Percentiles rank a stretch among this genome's conserved stretches.
Evolutionary conservation across 2,329 filamentous ascomycete species (phyloP).

Genomic region (Thielaviopsis ethacetica): DNA sequence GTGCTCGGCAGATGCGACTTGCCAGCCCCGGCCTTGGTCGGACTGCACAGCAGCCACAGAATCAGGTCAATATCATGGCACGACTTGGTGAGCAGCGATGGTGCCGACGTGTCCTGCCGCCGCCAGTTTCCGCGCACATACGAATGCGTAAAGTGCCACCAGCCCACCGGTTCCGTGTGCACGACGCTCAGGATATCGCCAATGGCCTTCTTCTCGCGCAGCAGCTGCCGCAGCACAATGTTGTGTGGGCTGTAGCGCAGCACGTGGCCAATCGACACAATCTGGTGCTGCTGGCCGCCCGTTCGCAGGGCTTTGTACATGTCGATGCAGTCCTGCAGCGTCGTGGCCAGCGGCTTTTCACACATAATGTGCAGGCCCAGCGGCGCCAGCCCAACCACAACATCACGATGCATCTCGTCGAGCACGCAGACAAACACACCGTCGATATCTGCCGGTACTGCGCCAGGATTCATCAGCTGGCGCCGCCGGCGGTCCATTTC

Average conservation of each 20-base stretch:
- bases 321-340: conserved; percentile 57
- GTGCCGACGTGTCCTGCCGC: conserved; percentile 58
- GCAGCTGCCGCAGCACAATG: conserved; percentile 60
- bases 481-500: conserved; percentile 46
- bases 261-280: conserved; percentile 91
- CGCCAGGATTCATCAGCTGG: conserved; percentile 28
- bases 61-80: conserved; percentile 93
- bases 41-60: conserved; percentile 77
- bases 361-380: conserved; percentile 71
- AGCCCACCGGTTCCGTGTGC: conserved; percentile 87
- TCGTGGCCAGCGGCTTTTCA: conserved; percentile 84
- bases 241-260: conserved; percentile 89
- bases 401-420: conserved; percentile 76
- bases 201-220: conserved; percentile 59
- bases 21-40: conserved; percentile 27
- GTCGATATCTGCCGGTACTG: conserved; percentile 39
- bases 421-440: conserved; percentile 52
- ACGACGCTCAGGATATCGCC: conserved; percentile 76
- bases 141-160: conserved; percentile 88
- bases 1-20: conserved; percentile 56
- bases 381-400: conserved; percentile 56
- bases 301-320: conserved; percentile 47
- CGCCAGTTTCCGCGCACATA: conserved; percentile 94
- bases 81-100: conserved; percentile 79
- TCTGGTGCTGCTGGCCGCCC: conserved; percentile 15